A percentile compares a stretch with the other conserved stretches of the same genome.
Conservation (phyloP, 2,329 filamentous ascomycete genomes). For the Exophiala bonariae region DNA sequence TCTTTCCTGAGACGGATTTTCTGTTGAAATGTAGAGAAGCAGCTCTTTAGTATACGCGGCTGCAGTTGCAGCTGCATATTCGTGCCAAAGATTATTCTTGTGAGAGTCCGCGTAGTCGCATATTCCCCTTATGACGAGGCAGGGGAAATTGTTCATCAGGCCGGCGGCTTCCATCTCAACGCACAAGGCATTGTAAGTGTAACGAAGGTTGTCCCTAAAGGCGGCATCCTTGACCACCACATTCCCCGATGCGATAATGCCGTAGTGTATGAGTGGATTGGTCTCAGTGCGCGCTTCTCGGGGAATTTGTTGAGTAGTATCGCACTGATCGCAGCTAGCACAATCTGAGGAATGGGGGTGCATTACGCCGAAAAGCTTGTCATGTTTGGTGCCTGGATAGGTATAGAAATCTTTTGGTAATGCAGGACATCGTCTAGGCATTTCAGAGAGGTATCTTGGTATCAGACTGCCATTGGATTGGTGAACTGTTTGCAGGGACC, state of each 20-base stretch:
- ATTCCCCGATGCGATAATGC: conserved; percentile 31
- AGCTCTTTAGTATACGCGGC: conserved; percentile 5
- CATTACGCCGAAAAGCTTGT: no score
- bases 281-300: conserved; percentile 4
- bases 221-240: conserved; percentile 27
- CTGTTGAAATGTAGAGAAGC: not conserved
- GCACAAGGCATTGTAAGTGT: no score
- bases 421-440: no score
- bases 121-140: conserved; percentile 26
- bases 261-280: conserved; percentile 27
- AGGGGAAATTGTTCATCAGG: conserved; percentile 20
- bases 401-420: no score
- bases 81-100: conserved; percentile 26
- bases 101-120: conserved; percentile 28
- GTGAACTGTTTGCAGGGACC: no score
- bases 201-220: conserved; percentile 14
- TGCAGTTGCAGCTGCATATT: conserved; percentile 20
- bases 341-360: no score
- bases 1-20: not conserved
- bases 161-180: conserved; percentile 24
- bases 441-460: no score
- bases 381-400: no score
- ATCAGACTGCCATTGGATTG: no score
- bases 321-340: conserved; percentile 4
- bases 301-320: not conserved